phyloP scores from a whole-genome alignment of 192 early-diverging fungal genomes.

The Coemansia sp. region DNA sequence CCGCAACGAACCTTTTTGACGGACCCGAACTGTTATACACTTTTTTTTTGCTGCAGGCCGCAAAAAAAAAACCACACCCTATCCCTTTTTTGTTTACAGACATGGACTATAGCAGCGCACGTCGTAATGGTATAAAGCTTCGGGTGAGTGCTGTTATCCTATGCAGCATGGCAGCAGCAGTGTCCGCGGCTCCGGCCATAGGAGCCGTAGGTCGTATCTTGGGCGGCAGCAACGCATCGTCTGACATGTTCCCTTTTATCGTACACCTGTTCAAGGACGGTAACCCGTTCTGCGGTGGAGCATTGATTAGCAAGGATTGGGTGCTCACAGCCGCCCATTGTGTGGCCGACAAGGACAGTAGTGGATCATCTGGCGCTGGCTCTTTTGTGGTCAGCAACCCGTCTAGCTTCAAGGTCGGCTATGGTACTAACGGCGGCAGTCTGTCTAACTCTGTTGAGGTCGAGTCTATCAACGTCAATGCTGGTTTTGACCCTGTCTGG shows the following conservation, averaged over 20 bases:
- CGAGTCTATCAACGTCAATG: slow-evolving; percentile 37
- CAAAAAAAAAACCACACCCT: neutral
- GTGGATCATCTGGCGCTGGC: slow-evolving; percentile 23
- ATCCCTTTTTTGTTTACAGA: neutral
- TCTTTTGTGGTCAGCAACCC: slow-evolving; percentile 14
- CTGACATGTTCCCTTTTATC: slow-evolving; percentile 42
- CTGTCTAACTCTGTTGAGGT: slow-evolving; percentile 26
- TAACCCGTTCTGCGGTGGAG: slow-evolving; percentile 44
- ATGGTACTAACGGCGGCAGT: slow-evolving; percentile 28
- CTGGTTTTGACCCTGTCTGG: slow-evolving; percentile 47
- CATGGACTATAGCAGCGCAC: neutral
- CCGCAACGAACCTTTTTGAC: neutral
- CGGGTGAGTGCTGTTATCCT: slow-evolving; percentile 4
- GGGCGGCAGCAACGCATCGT: slow-evolving; percentile 36
- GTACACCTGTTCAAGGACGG: slow-evolving; percentile 50
- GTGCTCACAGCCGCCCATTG: slow-evolving; percentile 58
- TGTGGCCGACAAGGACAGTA: slow-evolving; percentile 19
- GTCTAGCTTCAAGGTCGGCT: slow-evolving; percentile 31
- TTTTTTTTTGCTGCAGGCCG: slow-evolving; percentile 4
- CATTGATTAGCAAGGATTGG: slow-evolving; percentile 46
- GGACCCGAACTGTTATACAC: neutral
- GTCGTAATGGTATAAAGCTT: neutral
- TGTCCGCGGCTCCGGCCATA: neutral
- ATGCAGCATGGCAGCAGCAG: slow-evolving; percentile 9
- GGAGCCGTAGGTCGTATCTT: slow-evolving; percentile 27